Evolutionary conservation across 352 stramenopile genomes (phyloP), one percentile per base, ranked within the genome.

Genomic region (Lagenidium giganteum): DNA sequence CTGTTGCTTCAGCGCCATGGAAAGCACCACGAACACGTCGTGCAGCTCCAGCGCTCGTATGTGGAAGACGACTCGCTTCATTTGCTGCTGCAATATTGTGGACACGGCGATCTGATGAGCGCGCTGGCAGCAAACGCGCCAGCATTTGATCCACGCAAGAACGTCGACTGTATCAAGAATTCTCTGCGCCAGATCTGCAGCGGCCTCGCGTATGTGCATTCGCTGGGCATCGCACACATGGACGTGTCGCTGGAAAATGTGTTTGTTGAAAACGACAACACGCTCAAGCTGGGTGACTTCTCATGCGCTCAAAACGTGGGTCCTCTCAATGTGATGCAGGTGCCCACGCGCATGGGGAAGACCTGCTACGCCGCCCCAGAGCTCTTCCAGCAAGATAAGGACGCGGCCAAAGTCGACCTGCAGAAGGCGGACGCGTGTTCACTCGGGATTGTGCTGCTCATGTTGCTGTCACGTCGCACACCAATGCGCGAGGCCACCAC

Each of bases 161-260:
- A n/a, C n/a, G n/a, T n/a, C n/a, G n/a, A n/a, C n/a, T n/a, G n/a
- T n/a, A n/a, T n/a, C n/a, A n/a, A n/a, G n/a, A n/a, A n/a, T n/a
- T n/a, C n/a, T n/a, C n/a, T 89, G 60, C 64, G 61, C 24, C 86
- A 97, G 56, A 97, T 98, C 66, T 82, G 93, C 44, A 85, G 76
- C 0, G 72, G 62, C 0, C 50, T 87, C 1, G 55, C 58, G 1
- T 85, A 70, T 49, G 42, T 90, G 21, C 78, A 90, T 35, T 30
- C 46, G 18, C 62, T 85, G 26, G 75, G 75, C 26, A 42, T 87
- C 29, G 78, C 62, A 3, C 78, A 90, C 37, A 50, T 74, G n/a
- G 79, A 90, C 37, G 42, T 90, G 26, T 65, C 74, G 20, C 64
- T 90, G 3, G 75, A 90, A 52, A 90, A 90, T 39, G 54, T 90